Conservation (phyloP, 2,329 filamentous ascomycete genomes). For the Thelonectria olida region DNA sequence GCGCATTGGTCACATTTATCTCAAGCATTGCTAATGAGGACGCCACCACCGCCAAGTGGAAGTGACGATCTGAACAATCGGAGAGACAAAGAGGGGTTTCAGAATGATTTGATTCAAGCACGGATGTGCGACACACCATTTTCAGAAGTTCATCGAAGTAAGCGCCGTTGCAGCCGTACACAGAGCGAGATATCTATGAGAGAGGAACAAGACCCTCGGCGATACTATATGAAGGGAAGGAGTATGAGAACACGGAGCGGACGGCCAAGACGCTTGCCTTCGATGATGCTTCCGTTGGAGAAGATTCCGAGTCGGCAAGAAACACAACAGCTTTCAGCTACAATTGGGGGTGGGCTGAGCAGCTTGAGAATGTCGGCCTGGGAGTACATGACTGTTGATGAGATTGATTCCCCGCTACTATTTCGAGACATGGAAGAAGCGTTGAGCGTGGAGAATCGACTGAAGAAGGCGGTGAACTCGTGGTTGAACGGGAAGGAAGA, state of each 20-base stretch:
- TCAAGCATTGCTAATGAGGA: constrained; percentile 30
- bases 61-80: neutral
- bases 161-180: constrained; percentile 20
- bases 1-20: constrained; percentile 27
- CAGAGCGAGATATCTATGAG: constrained; percentile 6
- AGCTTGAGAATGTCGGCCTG: constrained; percentile 19
- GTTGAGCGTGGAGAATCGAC: constrained; percentile 28
- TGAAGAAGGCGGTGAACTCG: constrained; percentile 30
- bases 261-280: constrained; percentile 32
- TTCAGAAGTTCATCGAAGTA: constrained; percentile 3
- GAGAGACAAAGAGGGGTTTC: neutral
- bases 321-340: constrained; percentile 26
- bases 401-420: constrained; percentile 22
- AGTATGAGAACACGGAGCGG: constrained; percentile 27
- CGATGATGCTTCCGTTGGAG: constrained; percentile 39
- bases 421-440: constrained; percentile 39
- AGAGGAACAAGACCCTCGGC: constrained; percentile 27
- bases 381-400: constrained; percentile 16
- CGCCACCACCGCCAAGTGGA: constrained; percentile 24
- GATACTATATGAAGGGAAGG: constrained; percentile 31
- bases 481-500: constrained; percentile 31
- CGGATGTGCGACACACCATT: neutral
- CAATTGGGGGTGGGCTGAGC: constrained; percentile 10
- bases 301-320: constrained; percentile 29
- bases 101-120: neutral